These are phyloP conservation scores for Phytopythium chamaehyphon DNA, from an alignment of 352 stramenopile species.

Conservation along the genomic window DNA sequence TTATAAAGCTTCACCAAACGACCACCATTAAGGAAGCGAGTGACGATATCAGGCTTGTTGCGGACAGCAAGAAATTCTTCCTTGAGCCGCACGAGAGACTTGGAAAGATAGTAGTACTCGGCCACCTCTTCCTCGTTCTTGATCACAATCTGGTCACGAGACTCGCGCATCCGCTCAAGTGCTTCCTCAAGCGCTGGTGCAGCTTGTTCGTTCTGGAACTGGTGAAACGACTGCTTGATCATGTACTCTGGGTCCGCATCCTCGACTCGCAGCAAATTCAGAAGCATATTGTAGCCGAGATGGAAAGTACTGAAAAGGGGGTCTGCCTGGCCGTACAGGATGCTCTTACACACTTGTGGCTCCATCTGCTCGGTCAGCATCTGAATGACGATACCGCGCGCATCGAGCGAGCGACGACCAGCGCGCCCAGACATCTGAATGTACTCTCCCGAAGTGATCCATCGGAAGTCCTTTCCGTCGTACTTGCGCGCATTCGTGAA, in stretches of 20 bases:
- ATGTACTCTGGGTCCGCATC: slow-evolving; percentile 96
- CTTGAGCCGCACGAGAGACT: slow-evolving; percentile 90
- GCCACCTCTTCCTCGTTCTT: slow-evolving; percentile 88
- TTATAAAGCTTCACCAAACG: slow-evolving; percentile 87
- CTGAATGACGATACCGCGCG: slow-evolving; percentile 97
- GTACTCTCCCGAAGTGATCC: slow-evolving; percentile 95
- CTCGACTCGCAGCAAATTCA: slow-evolving; percentile 99
- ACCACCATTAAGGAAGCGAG: slow-evolving; percentile 94
- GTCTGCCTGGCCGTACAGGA: slow-evolving; percentile 82
- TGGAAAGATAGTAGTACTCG: slow-evolving; percentile 88
- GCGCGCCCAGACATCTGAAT: slow-evolving; percentile 96
- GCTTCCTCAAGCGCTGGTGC: slow-evolving; percentile 74
- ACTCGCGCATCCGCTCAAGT: slow-evolving; percentile 69
- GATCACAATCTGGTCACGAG: slow-evolving; percentile 87
- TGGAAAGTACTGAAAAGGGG: slow-evolving; percentile 90
- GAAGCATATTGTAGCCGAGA: slow-evolving; percentile 99
- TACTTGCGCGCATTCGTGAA: slow-evolving; percentile 98
- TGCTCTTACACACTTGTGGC: slow-evolving; percentile 93
- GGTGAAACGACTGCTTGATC: slow-evolving; percentile 97
- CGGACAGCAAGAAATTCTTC: slow-evolving; percentile 91
- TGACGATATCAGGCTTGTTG: slow-evolving; percentile 89
- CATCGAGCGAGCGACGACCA: slow-evolving; percentile 97
- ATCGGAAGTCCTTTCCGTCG: slow-evolving; percentile 94
- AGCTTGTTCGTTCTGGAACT: slow-evolving; percentile 89
- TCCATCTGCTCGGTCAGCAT: slow-evolving; percentile 99